Evolutionary conservation across 768 basidiomycete species (phyloP), one percentile per base, ranked within the genome.

Genomic region (Suillus variegatus): DNA sequence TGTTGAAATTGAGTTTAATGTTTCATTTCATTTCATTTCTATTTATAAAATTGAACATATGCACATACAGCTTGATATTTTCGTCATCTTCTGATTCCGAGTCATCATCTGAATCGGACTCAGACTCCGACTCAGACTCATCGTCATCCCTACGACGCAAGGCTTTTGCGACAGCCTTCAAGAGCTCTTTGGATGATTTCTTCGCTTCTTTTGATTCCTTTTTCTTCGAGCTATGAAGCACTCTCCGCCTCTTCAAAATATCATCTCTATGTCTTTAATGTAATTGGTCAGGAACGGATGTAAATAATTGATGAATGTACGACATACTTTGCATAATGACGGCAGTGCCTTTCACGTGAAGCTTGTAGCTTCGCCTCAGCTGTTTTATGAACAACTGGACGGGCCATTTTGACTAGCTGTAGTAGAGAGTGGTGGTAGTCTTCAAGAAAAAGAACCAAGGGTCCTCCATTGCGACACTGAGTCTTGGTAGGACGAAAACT

Each of bases 281-380:
- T 28, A 7, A 49, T 22, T 25, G n/a, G 52, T 54, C 28, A 54
- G 52, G 52, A 54, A 54, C 28, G 14, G 13, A 32, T 28, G 16
- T 25, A 32, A 16, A 32, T 25, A 54, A 51, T 51, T 51, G 16
- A 54, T 52, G 16, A 54, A 32, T 32, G 16, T 32, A 32, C 9
- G 52, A 54, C 52, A 54, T 54, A 54, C 52, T 54, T 54, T 18
- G 52, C 52, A 32, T 54, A 54, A 54, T 54, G 25, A 14, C 7
- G 4, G 6, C 16, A 7, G 28, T 32, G 52, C 28, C 25, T 54
- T 54, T 54, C 52, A 28, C 16, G 7, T 7, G 52, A 6, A 32
- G 52, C 52, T 18, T 54, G 28, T 14, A 32, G 16, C 18, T 32
- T 54, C 8, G 16, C 52, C 14, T 54, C 22, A 28, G 22, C 1